phyloP scores from a whole-genome alignment of 2,329 filamentous ascomycete genomes.

The Bertia moriformis region DNA sequence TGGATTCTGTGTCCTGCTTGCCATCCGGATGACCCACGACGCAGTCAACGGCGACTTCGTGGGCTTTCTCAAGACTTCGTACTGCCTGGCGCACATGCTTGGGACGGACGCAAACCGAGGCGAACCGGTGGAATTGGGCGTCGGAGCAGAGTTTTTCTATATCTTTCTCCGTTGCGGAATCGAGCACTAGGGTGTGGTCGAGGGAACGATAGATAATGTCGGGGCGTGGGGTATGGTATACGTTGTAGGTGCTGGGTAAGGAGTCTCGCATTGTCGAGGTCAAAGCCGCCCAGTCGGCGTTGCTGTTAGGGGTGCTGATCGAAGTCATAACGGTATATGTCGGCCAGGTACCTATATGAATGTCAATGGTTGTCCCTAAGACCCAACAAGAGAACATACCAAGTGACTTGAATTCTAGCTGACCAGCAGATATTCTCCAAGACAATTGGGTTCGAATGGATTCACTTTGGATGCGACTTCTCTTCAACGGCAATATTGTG shows the following conservation, averaged over 20 bases:
- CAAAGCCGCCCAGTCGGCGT: not conserved
- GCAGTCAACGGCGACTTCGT: slow-evolving; percentile 32
- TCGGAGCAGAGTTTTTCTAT: slow-evolving; percentile 39
- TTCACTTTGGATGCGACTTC: no score
- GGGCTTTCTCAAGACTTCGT: slow-evolving; percentile 26
- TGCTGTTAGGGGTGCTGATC: not conserved
- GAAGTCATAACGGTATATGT: not conserved
- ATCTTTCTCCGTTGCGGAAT: slow-evolving; percentile 18
- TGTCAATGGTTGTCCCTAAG: no score
- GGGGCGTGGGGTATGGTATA: not conserved
- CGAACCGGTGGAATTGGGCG: slow-evolving; percentile 24
- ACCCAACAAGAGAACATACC: no score
- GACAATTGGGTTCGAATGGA: no score
- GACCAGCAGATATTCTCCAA: no score
- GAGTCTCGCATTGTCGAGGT: not conserved
- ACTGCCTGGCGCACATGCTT: slow-evolving; percentile 33
- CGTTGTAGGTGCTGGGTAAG: slow-evolving; percentile 3
- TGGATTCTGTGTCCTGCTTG: slow-evolving; percentile 31
- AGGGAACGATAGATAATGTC: not conserved
- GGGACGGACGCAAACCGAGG: slow-evolving; percentile 40
- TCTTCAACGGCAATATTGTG: no score
- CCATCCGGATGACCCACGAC: slow-evolving; percentile 48
- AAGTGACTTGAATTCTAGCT: no score
- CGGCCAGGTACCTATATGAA: no score
- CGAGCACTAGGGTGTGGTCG: not conserved